Base-by-base conservation (phyloP, 75 land plant genomes). In the Sequoia sempervirens region DNA sequence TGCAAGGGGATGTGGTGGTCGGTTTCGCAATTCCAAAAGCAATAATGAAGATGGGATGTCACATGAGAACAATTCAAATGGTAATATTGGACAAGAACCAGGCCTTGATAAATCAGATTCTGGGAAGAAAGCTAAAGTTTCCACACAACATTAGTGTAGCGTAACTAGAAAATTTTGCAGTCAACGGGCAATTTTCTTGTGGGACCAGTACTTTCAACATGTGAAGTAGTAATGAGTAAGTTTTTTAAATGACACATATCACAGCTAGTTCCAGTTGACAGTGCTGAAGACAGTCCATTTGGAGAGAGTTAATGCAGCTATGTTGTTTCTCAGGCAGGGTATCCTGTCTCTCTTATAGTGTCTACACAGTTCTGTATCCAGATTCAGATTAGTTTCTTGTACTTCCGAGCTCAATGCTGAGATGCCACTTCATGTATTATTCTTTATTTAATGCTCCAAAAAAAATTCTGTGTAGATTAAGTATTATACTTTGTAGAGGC, bases 1-100 rank as follows among this genome's bases (percentile, higher is more conserved):
- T 87, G 89, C 90, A 32, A 93, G 97, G 88, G 96, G 94, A 37
- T 88, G 85, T 76, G 96, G 96, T 43, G 96, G 97, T 18, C 94
- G 97, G 30, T 95, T 95, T 87, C 88, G 89, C 72, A 91, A 91
- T 73, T 89, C 94, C 30, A 95, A 95, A 85, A 61, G 56, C 15
- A 54, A 82, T 36, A 90, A 87, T 80, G 80, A 79, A 58, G 90
- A 86, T 75, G 82, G 28, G 47, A 40, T 78, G 46, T n/a, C 80
- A 78, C 50, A 78, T 14, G 80, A 78, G 28, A 78, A 78, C 13
- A 43, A 78, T 45, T 78, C 47, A 45, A 78, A 43, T 41, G 52
- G 32, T n/a, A 43, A 9, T 78, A 45, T 12, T 78, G 80, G 40
- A 45, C 80, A 45, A 43, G 80, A 43, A 78, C 15, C n/a, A 10